phyloP scores from a whole-genome alignment of 805 yeast genomes.

The Wickerhamiella sergipiensis region DNA sequence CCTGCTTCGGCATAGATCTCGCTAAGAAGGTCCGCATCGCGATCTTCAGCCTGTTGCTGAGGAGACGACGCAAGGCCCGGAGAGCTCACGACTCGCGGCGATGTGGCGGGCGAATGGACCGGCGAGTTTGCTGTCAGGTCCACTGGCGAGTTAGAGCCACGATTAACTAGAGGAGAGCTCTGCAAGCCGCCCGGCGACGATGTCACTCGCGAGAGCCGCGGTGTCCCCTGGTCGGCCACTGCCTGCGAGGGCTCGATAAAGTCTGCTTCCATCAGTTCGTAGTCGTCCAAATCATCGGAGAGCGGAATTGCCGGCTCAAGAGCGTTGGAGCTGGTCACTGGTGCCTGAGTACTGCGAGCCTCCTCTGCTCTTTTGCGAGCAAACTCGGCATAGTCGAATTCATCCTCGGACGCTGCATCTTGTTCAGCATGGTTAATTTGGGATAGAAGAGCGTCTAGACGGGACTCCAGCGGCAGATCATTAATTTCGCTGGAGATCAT shows the following conservation, averaged over 20 bases:
- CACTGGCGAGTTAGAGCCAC: background rate
- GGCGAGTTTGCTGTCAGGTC: too few relatives aligned
- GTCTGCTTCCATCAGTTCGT: background rate
- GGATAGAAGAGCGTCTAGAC: conserved; percentile 12
- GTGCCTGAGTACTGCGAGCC: background rate
- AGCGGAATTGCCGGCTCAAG: background rate
- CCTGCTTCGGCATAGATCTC: background rate
- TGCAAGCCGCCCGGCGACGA: background rate
- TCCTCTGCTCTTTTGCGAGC: conserved; percentile 1
- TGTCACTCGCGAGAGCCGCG: background rate
- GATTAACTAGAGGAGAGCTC: background rate
- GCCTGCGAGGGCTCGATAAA: background rate
- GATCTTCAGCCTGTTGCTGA: background rate
- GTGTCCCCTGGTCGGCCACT: background rate
- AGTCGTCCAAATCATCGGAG: background rate
- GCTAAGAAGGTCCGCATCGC: background rate
- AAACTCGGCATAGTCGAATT: conserved; percentile 9
- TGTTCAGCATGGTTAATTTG: conserved; percentile 4
- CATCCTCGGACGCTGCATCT: conserved; percentile 1
- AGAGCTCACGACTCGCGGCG: background rate
- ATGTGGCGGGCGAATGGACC: background rate
- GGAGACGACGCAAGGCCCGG: background rate
- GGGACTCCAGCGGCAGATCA: conserved; percentile 9
- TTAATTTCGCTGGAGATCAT: conserved; percentile 1
- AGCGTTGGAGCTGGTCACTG: background rate